Evolutionary conservation across 1,284 basidiomycete species (phyloP), one percentile per base, ranked within the genome.

Genomic region (Ceratobasidium sp.): DNA sequence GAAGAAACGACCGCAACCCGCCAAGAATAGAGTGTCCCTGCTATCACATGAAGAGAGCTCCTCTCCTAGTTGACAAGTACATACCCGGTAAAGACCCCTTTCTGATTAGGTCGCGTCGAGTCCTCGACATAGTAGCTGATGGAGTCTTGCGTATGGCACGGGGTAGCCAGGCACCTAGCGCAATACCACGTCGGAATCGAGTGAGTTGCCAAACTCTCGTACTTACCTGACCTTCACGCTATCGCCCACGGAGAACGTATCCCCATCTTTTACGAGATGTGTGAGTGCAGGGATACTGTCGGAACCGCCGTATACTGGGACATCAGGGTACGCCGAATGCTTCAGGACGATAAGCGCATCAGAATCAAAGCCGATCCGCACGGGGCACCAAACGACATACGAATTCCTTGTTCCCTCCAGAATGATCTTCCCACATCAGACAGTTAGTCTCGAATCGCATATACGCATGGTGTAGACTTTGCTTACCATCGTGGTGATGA

Each of bases 101-200:
- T 82, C 79, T 86, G 80, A 53, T 91, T 89, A 45, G 82, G 76
- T 75, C 87, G 82, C 17, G 80, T 62, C 79, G 81, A 78, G 83
- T 88, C 86, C 50, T 92, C 92, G 73, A 92, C 87, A 82, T 93
- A 89, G 85, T 91, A 99, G 84, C 94, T 97, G 80, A 97, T 97
- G 53, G 95, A 97, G 83, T 99, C 97, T 81, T 95, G 94, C 1
- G 97, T 99, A 82, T 99, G 97, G 83, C 96, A 98, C 0, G 97
- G 97, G 0, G 97, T 99, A 15, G 94, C 91, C 22, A 96, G 83
- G 82, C 93, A 94, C 81, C 93, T 95, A 65, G 9, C 15, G 60
- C 51, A 31, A 57, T 69, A 31, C 64, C 66, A 31, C 31, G 41
- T 15, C 33, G 54, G 15, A 56, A 24, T 31, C 15, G 24, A 31